Evolutionary conservation across 257 asterid species (phyloP).

Genomic region (Coffea canephora): DNA sequence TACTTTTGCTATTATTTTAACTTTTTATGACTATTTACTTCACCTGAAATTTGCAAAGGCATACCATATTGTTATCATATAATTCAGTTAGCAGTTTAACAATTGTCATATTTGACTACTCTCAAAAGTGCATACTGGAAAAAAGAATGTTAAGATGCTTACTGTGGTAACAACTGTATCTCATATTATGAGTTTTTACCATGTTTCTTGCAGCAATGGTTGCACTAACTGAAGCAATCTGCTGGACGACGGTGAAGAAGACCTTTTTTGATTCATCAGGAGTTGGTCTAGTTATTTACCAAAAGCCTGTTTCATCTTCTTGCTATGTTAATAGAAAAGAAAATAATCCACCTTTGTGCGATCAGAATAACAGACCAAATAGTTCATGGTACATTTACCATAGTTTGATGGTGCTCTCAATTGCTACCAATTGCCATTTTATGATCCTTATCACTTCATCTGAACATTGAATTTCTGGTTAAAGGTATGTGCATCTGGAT

Average conservation of each 20-base stretch:
- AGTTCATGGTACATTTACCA: constrained; percentile 58
- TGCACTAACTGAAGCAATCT: constrained; percentile 67
- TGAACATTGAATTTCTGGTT: constrained; percentile 19
- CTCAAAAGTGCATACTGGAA: neutral
- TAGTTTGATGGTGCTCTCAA: neutral
- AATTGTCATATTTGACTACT: neutral
- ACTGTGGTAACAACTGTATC: neutral
- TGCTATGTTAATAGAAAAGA: constrained; percentile 66
- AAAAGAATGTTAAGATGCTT: neutral
- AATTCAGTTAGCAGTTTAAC: neutral
- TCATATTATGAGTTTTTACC: constrained; percentile 13
- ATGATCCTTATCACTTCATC: constrained; percentile 1
- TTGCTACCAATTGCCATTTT: neutral
- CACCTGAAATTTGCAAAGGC: neutral
- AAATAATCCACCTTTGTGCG: constrained; percentile 69
- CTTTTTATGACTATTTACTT: neutral
- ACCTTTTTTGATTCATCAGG: constrained; percentile 35
- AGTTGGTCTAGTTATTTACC: constrained; percentile 73
- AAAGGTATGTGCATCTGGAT: constrained; percentile 80
- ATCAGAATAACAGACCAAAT: constrained; percentile 43
- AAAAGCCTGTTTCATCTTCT: constrained; percentile 70
- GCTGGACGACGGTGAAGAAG: constrained; percentile 80
- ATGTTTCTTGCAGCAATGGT: constrained; percentile 72
- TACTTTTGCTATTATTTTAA: neutral
- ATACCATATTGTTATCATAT: neutral